Evolutionary conservation across 2,329 filamentous ascomycete species (phyloP).

Genomic region (Biscogniauxia mediterranea): DNA sequence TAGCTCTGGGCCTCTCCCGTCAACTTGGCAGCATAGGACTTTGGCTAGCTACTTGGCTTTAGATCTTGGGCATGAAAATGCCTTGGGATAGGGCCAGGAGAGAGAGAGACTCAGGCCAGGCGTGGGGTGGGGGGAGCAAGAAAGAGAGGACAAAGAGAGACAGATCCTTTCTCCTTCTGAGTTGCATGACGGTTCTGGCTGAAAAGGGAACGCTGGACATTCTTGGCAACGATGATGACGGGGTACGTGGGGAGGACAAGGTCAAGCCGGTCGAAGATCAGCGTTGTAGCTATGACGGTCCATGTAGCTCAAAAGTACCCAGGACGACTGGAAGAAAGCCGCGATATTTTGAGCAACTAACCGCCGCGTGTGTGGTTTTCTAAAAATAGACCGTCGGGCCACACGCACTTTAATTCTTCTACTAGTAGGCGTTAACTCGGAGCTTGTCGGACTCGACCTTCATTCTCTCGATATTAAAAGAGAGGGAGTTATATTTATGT

Average conservation of each 20-base stretch:
- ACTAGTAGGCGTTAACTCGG: neutral
- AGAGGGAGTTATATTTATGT: neutral
- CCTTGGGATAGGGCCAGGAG: constrained; percentile 7
- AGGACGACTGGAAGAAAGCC: constrained; percentile 12
- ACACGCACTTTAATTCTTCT: neutral
- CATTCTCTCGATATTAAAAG: neutral
- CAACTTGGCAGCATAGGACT: constrained; percentile 1
- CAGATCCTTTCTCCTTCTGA: constrained; percentile 21
- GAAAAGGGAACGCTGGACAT: constrained; percentile 32
- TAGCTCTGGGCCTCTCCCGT: neutral
- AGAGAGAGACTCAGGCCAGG: constrained; percentile 16
- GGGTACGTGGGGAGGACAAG: constrained; percentile 24
- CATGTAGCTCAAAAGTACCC: constrained; percentile 26
- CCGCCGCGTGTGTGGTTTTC: neutral
- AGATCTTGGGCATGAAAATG: constrained; percentile 15
- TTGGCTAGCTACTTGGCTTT: constrained; percentile 9
- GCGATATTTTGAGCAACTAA: constrained; percentile 9
- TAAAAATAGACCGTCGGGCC: neutral
- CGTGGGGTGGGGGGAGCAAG: constrained; percentile 13
- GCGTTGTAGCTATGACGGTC: constrained; percentile 10
- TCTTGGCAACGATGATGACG: constrained; percentile 27
- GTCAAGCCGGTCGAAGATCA: constrained; percentile 11
- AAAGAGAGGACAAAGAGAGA: constrained; percentile 18
- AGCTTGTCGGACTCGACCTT: neutral
- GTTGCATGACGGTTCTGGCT: constrained; percentile 26